Conservation (phyloP, 176 grass and related monocot genomes). For the Zoysia japonica region DNA sequence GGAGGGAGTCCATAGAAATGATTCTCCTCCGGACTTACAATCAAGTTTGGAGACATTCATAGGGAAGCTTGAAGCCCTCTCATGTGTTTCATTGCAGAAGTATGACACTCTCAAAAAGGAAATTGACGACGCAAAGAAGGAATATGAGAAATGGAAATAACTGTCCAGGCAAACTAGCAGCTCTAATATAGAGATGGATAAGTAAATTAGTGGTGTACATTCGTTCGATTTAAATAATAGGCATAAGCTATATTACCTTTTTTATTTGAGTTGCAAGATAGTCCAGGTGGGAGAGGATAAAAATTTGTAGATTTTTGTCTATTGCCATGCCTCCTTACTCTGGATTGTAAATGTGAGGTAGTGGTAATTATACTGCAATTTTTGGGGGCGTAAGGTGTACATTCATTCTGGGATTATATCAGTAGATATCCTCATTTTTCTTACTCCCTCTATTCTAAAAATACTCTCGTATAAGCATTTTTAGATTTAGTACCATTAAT, state of each 20-base stretch:
- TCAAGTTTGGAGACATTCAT: slow-evolving; percentile 68
- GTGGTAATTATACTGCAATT: slow-evolving; percentile 34
- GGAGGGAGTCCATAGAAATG: slow-evolving; percentile 40
- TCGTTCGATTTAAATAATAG: slow-evolving; percentile 36
- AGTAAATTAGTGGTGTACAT: slow-evolving; percentile 40
- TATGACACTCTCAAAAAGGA: slow-evolving; percentile 53
- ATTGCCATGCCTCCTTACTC: slow-evolving; percentile 21
- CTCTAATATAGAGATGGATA: slow-evolving; percentile 47
- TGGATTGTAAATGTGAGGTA: slow-evolving; percentile 54
- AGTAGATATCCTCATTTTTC: neutral
- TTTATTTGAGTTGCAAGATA: slow-evolving; percentile 43
- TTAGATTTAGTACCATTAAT: no score
- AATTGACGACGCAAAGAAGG: slow-evolving; percentile 34
- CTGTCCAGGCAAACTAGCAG: slow-evolving; percentile 1
- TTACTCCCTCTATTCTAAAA: no score
- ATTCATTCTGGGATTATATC: slow-evolving; percentile 47
- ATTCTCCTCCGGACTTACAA: slow-evolving; percentile 55
- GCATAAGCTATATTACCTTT: slow-evolving; percentile 25
- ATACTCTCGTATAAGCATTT: no score
- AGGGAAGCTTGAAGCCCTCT: slow-evolving; percentile 54
- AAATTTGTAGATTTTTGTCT: slow-evolving; percentile 38
- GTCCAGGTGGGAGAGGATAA: slow-evolving; percentile 38
- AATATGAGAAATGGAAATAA: slow-evolving; percentile 42
- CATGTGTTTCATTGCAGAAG: slow-evolving; percentile 45
- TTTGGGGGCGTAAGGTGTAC: slow-evolving; percentile 32